phyloP scores from a whole-genome alignment of 2,329 filamentous ascomycete genomes.

The Thelonectria blattea region DNA sequence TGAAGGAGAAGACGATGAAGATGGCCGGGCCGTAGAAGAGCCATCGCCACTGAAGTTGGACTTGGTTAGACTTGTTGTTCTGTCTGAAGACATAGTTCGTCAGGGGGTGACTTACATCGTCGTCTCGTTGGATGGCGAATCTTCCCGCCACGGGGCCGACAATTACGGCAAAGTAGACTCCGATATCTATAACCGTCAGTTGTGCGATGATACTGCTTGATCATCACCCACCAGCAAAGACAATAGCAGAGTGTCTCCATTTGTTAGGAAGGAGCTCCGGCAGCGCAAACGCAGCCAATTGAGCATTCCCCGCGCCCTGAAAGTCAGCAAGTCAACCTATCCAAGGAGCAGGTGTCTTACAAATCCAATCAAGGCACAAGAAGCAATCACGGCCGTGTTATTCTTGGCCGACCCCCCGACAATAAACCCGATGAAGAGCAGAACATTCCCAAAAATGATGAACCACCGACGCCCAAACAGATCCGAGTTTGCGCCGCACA shows the following conservation, averaged over 20 bases:
- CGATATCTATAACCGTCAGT: constrained; percentile 36
- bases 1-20: constrained; percentile 50
- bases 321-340: background rate
- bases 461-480: constrained; percentile 48
- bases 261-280: constrained; percentile 56
- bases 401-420: constrained; percentile 48
- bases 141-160: constrained; percentile 53
- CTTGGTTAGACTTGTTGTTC: too few species aligned
- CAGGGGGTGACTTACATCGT: constrained; percentile 24
- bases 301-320: constrained; percentile 49
- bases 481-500: constrained; percentile 52
- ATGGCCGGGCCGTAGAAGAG: constrained; percentile 53
- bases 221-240: constrained; percentile 40
- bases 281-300: constrained; percentile 53
- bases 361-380: constrained; percentile 50
- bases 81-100: too few species aligned
- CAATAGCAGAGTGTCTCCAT: constrained; percentile 52
- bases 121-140: constrained; percentile 45
- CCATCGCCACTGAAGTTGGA: constrained; percentile 46
- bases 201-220: rapidly evolving
- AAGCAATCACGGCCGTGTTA: constrained; percentile 47
- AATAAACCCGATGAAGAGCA: constrained; percentile 21
- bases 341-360: constrained; percentile 5
- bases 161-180: constrained; percentile 52
- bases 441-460: constrained; percentile 19